Evolutionary conservation across 441 rosid species (phyloP).

Genomic region (Adansonia rubrostipa): DNA sequence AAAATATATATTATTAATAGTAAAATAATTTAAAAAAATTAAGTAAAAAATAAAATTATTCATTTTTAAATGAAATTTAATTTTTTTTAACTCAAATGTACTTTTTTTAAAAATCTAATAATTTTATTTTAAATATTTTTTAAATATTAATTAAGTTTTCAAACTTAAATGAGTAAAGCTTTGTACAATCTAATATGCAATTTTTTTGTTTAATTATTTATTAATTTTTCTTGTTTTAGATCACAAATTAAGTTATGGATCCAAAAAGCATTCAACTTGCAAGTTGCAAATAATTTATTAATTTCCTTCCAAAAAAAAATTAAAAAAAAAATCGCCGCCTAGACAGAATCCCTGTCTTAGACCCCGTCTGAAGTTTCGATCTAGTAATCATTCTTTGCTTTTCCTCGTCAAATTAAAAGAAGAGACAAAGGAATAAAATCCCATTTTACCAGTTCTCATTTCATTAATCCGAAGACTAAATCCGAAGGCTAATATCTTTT

Average conservation of each 20-base stretch:
- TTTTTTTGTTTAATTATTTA: not conserved
- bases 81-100: too few relatives aligned
- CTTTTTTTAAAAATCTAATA: too few relatives aligned
- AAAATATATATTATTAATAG: too few relatives aligned
- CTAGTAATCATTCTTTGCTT: constrained; percentile 16
- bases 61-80: too few relatives aligned
- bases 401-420: not conserved
- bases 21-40: too few relatives aligned
- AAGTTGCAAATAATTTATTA: not conserved
- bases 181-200: too few relatives aligned
- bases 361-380: not conserved
- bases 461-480: not conserved
- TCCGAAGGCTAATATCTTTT: constrained; percentile 16
- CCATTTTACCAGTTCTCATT: not conserved
- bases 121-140: too few relatives aligned
- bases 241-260: constrained; percentile 3
- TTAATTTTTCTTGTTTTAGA: not conserved
- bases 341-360: not conserved
- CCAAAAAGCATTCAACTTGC: not conserved
- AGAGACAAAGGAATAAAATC: not conserved
- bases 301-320: not conserved
- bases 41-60: too few relatives aligned
- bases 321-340: not conserved
- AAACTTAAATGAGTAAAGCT: too few relatives aligned
- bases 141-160: too few relatives aligned